phyloP scores from a whole-genome alignment of 257 asterid species.

The Vinca minor region DNA sequence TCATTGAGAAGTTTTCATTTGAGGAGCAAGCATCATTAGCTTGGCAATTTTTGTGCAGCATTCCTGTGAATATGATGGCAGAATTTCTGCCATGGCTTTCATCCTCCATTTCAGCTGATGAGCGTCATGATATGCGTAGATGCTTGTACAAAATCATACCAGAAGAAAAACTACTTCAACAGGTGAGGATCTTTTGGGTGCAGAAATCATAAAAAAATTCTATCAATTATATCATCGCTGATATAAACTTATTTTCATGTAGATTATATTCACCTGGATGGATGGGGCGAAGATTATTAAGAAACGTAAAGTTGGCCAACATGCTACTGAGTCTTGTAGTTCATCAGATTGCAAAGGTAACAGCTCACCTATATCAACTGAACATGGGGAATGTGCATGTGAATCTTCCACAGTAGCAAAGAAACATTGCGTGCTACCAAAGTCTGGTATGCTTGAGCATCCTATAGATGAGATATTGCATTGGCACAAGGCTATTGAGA shows the following conservation, averaged over 20 bases:
- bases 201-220: conserved; percentile 8
- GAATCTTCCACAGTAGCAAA: conserved; percentile 33
- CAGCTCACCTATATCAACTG: conserved; percentile 25
- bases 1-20: conserved; percentile 73
- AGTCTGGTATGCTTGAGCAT: conserved; percentile 26
- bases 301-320: conserved; percentile 72
- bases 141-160: conserved; percentile 84
- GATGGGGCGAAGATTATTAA: conserved; percentile 62
- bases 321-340: conserved; percentile 24
- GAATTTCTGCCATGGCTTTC: conserved; percentile 98
- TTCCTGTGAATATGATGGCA: conserved; percentile 98
- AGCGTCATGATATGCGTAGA: conserved; percentile 76
- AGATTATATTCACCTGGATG: conserved; percentile 95
- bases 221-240: conserved; percentile 25
- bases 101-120: conserved; percentile 73
- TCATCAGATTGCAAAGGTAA: conserved; percentile 16
- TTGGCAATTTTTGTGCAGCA: conserved; percentile 97
- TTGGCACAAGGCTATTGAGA: conserved; percentile 87
- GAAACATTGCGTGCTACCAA: conserved; percentile 30
- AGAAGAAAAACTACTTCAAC: conserved; percentile 75
- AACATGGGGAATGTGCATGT: conserved; percentile 42
- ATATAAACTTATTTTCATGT: conserved; percentile 27
- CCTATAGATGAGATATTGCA: conserved; percentile 89
- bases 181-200: conserved; percentile 53
- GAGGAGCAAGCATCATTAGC: conserved; percentile 97